phyloP scores from a whole-genome alignment of 805 yeast genomes.

The Scheffersomyces ergatensis region DNA sequence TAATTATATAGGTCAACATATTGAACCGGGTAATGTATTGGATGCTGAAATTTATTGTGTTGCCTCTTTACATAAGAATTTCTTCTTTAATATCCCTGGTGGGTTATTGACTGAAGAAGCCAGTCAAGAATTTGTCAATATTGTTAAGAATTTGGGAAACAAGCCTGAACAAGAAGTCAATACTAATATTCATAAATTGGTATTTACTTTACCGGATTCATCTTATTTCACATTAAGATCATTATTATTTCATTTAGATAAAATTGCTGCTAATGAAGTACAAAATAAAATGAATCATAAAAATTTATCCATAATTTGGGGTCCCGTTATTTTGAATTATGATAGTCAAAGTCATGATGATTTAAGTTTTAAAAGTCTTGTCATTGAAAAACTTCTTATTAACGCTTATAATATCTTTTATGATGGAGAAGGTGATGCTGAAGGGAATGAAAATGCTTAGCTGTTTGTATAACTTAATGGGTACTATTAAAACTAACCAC shows the following conservation, averaged over 20 bases:
- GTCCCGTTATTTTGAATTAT: slow-evolving; percentile 78
- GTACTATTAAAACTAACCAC: no score
- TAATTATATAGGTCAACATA: slow-evolving; percentile 38
- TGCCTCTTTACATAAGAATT: slow-evolving; percentile 83
- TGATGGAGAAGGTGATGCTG: slow-evolving; percentile 23
- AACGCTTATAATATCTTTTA: slow-evolving; percentile 78
- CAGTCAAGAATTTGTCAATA: slow-evolving; percentile 56
- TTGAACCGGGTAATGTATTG: slow-evolving; percentile 44
- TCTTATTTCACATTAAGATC: slow-evolving; percentile 89
- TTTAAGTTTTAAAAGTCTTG: slow-evolving; percentile 70
- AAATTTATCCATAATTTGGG: slow-evolving; percentile 90
- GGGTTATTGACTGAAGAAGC: slow-evolving; percentile 65
- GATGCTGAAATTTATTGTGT: slow-evolving; percentile 85
- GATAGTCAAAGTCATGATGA: slow-evolving; percentile 66
- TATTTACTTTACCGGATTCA: slow-evolving; percentile 90
- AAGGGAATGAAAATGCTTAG: no score
- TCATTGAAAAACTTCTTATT: slow-evolving; percentile 78
- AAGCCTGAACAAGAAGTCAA: slow-evolving; percentile 42
- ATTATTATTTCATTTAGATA: slow-evolving; percentile 78
- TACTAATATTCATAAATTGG: slow-evolving; percentile 76
- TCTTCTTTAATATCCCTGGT: slow-evolving; percentile 82
- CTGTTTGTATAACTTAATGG: no score
- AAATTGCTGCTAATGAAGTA: slow-evolving; percentile 61
- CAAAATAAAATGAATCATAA: slow-evolving; percentile 79
- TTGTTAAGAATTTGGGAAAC: slow-evolving; percentile 35